Evolutionary conservation across 169 alveolate species (phyloP).

Genomic region (Perkinsus chesapeaki): DNA sequence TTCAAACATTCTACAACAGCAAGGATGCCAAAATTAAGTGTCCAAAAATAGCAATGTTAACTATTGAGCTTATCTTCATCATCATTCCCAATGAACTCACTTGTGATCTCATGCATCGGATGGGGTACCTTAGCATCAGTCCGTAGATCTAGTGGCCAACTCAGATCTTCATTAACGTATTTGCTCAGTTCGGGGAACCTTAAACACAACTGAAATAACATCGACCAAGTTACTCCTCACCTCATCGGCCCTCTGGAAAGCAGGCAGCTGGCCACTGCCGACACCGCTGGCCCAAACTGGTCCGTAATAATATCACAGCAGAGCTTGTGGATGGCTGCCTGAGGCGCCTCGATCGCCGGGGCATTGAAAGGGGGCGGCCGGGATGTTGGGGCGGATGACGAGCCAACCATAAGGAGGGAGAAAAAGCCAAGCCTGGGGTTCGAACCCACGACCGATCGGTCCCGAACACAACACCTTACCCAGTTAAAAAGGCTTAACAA

Average conservation of each 20-base stretch:
- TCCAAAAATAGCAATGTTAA: too few species aligned
- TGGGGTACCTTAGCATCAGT: background rate
- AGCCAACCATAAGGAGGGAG: background rate
- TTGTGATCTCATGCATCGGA: background rate
- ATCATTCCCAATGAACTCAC: background rate
- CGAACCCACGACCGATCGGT: background rate
- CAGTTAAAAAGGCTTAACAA: background rate
- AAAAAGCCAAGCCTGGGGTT: background rate
- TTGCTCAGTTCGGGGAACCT: background rate
- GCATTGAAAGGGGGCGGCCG: constrained; percentile 1
- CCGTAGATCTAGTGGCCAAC: background rate
- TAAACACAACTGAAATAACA: background rate
- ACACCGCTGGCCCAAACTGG: background rate
- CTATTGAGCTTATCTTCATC: too few species aligned
- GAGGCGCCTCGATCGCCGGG: background rate
- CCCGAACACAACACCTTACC: background rate
- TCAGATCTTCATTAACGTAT: background rate
- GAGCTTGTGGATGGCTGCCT: background rate
- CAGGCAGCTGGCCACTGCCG: background rate
- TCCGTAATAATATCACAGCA: background rate
- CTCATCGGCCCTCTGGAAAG: background rate
- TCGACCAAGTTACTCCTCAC: background rate
- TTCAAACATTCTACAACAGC: too few species aligned
- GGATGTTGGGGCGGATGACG: background rate
- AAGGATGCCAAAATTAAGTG: too few species aligned